Evolutionary conservation across 208 protist species (phyloP).

Genomic region (Porcisia hertigi): DNA sequence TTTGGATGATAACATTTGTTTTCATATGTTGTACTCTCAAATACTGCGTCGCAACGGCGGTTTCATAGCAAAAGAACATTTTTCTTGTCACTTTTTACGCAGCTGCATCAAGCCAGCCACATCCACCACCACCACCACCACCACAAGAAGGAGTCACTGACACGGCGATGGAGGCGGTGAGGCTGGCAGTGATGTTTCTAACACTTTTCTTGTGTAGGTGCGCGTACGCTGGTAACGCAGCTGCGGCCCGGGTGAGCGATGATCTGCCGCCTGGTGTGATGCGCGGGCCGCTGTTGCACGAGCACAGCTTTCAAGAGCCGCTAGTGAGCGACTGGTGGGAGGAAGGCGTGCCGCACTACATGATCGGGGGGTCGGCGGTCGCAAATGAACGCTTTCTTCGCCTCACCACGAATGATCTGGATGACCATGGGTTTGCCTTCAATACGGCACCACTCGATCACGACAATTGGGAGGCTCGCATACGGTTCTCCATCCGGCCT

Average conservation of each 20-base stretch:
- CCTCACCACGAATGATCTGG: slow-evolving; percentile 68
- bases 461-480: slow-evolving; percentile 68
- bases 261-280: slow-evolving; percentile 57
- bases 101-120: background rate
- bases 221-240: background rate
- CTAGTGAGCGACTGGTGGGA: slow-evolving; percentile 89
- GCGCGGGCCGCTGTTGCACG: slow-evolving; percentile 63
- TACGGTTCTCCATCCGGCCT: slow-evolving; percentile 74
- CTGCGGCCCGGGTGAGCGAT: slow-evolving; percentile 2
- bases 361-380: slow-evolving; percentile 80
- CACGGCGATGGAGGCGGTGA: background rate
- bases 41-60: background rate
- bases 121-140: no score
- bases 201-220: slow-evolving; percentile 8
- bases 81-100: background rate
- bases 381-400: slow-evolving; percentile 82
- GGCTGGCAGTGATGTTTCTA: background rate
- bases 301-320: slow-evolving; percentile 77
- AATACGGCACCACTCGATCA: slow-evolving; percentile 80
- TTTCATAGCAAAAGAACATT: background rate
- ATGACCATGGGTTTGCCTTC: slow-evolving; percentile 79
- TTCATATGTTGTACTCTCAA: background rate
- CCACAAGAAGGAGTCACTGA: background rate
- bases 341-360: slow-evolving; percentile 85
- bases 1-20: background rate